Conservation (phyloP, 495 filamentous ascomycete species). For the Tuber brumale region DNA sequence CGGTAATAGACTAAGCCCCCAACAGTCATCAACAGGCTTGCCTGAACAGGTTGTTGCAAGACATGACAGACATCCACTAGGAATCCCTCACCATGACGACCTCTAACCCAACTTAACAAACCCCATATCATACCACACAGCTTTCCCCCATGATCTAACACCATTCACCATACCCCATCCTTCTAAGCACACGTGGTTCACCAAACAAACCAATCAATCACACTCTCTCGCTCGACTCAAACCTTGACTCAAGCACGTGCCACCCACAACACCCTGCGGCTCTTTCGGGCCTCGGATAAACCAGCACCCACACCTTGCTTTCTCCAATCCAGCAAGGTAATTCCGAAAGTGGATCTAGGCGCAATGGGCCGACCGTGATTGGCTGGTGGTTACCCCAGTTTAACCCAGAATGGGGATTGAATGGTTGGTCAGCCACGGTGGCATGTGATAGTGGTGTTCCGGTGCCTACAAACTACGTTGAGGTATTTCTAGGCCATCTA, state of each 20-base stretch:
- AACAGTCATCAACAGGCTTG: neutral
- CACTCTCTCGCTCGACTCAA: neutral
- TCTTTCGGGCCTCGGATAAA: neutral
- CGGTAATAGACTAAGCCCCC: too few relatives aligned
- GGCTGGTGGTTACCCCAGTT: neutral
- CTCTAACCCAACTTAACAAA: neutral
- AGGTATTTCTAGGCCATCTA: neutral
- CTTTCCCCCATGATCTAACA: neutral
- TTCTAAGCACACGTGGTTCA: neutral
- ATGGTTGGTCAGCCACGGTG: neutral
- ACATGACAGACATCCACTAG: neutral
- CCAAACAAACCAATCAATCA: neutral
- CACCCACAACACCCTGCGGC: neutral
- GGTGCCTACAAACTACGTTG: neutral
- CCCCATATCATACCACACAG: neutral
- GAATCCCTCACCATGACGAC: neutral
- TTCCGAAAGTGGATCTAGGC: neutral
- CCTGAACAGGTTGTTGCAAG: neutral
- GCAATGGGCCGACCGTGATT: neutral
- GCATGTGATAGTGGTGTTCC: neutral
- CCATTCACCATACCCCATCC: neutral
- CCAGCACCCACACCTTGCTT: neutral
- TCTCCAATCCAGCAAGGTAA: neutral
- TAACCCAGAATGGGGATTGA: too few relatives aligned
- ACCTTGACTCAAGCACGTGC: neutral